Percentiles rank a stretch among this genome's conserved stretches.
Conservation (phyloP, 192 early-diverging fungal genomes). For the Pecoramyces ruminantium region DNA sequence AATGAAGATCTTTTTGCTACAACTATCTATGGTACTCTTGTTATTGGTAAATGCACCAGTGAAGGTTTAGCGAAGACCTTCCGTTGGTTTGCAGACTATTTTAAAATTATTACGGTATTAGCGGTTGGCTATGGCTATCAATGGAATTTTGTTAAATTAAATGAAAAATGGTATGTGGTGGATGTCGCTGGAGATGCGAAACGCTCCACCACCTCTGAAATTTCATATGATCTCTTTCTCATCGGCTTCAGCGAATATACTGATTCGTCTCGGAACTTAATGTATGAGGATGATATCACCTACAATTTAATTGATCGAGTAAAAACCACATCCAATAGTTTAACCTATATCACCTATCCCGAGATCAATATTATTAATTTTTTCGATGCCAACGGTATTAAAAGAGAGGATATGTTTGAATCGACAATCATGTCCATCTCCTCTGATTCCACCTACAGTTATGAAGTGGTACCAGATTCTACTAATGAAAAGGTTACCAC, state of each 20-base stretch:
- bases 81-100: not conserved
- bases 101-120: not conserved
- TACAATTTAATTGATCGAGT: not conserved
- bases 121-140: not conserved
- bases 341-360: not conserved
- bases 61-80: not conserved
- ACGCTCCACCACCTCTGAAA: not conserved
- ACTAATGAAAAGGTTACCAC: not conserved
- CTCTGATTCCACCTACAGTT: not conserved
- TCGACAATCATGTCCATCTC: not conserved
- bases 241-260: not conserved
- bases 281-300: not conserved
- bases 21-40: not conserved
- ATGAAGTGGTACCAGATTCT: not conserved
- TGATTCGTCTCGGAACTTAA: too few species aligned
- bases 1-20: not conserved
- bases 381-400: not conserved
- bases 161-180: not conserved
- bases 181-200: not conserved
- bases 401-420: not conserved
- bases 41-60: not conserved
- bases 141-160: not conserved
- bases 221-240: not conserved
- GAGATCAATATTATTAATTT: not conserved
- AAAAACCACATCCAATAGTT: not conserved